phyloP scores from a whole-genome alignment of 768 basidiomycete genomes.

The Paxillus involutus region DNA sequence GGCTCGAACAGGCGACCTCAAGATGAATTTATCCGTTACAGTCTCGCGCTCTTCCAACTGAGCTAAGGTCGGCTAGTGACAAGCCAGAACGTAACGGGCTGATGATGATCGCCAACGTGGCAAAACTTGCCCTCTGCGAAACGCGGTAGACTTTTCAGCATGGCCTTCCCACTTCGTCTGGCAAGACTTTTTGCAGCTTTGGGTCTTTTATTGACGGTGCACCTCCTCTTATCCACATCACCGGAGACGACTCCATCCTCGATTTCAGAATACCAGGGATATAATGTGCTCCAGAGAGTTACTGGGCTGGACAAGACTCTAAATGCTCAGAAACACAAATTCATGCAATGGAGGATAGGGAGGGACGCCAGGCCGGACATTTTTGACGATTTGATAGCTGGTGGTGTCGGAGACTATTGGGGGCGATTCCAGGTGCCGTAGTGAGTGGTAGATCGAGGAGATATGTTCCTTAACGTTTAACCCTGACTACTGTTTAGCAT shows the following conservation, averaged over 20 bases:
- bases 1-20: slow-evolving; percentile 64
- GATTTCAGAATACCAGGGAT: slow-evolving; percentile 47
- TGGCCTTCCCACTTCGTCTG: slow-evolving; percentile 31
- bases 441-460: slow-evolving; percentile 43
- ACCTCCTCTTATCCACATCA: slow-evolving; percentile 22
- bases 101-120: background rate
- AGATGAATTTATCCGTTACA: slow-evolving; percentile 45
- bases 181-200: slow-evolving; percentile 16
- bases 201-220: slow-evolving; percentile 20
- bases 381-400: slow-evolving; percentile 68
- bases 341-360: slow-evolving; percentile 86
- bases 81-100: background rate
- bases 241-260: slow-evolving; percentile 12
- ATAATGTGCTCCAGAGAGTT: slow-evolving; percentile 67
- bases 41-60: slow-evolving; percentile 54
- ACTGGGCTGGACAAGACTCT: slow-evolving; percentile 70
- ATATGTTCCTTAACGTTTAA: background rate
- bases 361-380: slow-evolving; percentile 84
- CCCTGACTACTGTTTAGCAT: slow-evolving; percentile 50
- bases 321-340: slow-evolving; percentile 86
- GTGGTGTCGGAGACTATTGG: slow-evolving; percentile 90
- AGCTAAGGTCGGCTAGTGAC: slow-evolving; percentile 43
- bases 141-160: slow-evolving; percentile 1
- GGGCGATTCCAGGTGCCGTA: slow-evolving; percentile 89
- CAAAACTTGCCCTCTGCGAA: too few species aligned